phyloP scores from a whole-genome alignment of 2,329 filamentous ascomycete species.

The Fusarium bactridioides region DNA sequence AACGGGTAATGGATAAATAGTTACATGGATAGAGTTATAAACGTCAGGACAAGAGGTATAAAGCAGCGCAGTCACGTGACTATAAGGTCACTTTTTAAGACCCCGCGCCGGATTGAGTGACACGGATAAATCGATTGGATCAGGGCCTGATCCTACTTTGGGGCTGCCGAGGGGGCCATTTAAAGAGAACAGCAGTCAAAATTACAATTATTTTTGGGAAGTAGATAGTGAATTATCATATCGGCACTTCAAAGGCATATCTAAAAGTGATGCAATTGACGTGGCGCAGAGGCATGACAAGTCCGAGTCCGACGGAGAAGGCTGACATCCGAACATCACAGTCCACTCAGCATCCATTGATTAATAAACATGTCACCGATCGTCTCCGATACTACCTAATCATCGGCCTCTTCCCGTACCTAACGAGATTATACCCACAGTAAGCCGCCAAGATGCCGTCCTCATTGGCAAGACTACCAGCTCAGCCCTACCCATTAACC shows the following conservation, averaged over 20 bases:
- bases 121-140: too few relatives aligned
- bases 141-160: not conserved
- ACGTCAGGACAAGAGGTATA: too few relatives aligned
- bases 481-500: constrained; percentile 12
- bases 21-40: too few relatives aligned
- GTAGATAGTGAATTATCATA: too few relatives aligned
- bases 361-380: not conserved
- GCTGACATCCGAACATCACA: not conserved
- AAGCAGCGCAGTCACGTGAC: too few relatives aligned
- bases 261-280: too few relatives aligned
- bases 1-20: too few relatives aligned
- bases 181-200: not conserved
- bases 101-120: too few relatives aligned
- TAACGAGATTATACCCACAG: not conserved
- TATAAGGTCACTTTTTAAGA: too few relatives aligned
- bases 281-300: accelerated
- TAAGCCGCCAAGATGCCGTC: not conserved
- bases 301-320: not conserved
- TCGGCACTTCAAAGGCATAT: too few relatives aligned
- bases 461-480: not conserved
- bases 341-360: not conserved
- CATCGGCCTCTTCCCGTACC: not conserved
- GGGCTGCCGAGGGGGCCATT: not conserved
- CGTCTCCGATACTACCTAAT: not conserved
- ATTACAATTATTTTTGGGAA: accelerated